phyloP scores from a whole-genome alignment of 2,329 filamentous ascomycete species.

The Fusarium mangiferae region DNA sequence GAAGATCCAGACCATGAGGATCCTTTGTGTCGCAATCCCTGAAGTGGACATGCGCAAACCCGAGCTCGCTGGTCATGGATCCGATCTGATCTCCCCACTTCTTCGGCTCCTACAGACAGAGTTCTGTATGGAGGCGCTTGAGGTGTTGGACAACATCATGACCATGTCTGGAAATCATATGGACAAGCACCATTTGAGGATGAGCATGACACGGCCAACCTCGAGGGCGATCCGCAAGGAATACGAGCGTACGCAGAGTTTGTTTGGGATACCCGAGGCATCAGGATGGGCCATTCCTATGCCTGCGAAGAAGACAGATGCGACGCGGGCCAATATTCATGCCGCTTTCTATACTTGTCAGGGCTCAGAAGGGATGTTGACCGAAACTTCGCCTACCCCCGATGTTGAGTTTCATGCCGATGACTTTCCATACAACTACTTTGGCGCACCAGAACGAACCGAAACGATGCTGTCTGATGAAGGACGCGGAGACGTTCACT shows the following conservation, averaged over 20 bases:
- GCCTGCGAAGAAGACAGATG: constrained; percentile 87
- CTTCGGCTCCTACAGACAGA: constrained; percentile 90
- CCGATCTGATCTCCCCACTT: constrained; percentile 93
- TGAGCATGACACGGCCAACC: constrained; percentile 96
- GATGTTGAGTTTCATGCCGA: constrained; percentile 94
- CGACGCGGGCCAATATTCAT: constrained; percentile 91
- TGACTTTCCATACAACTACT: constrained; percentile 85
- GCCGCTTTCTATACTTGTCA: constrained; percentile 96
- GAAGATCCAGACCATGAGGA: constrained; percentile 91
- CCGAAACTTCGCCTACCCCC: constrained; percentile 75
- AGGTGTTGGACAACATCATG: constrained; percentile 95
- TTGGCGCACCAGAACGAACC: constrained; percentile 76
- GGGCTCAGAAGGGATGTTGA: constrained; percentile 66
- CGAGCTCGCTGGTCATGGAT: constrained; percentile 89
- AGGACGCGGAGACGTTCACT: constrained; percentile 72
- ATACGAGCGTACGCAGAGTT: constrained; percentile 90
- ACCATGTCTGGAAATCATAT: constrained; percentile 91
- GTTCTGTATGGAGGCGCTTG: constrained; percentile 90
- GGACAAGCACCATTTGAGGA: constrained; percentile 92
- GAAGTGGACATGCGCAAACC: constrained; percentile 93
- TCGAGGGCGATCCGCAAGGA: constrained; percentile 90
- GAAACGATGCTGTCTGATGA: constrained; percentile 96
- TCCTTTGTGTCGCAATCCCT: constrained; percentile 85
- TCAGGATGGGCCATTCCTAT: constrained; percentile 97
- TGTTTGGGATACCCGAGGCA: constrained; percentile 96